Base-by-base conservation (phyloP, 2,329 filamentous ascomycete genomes). In the Alternaria sp. region DNA sequence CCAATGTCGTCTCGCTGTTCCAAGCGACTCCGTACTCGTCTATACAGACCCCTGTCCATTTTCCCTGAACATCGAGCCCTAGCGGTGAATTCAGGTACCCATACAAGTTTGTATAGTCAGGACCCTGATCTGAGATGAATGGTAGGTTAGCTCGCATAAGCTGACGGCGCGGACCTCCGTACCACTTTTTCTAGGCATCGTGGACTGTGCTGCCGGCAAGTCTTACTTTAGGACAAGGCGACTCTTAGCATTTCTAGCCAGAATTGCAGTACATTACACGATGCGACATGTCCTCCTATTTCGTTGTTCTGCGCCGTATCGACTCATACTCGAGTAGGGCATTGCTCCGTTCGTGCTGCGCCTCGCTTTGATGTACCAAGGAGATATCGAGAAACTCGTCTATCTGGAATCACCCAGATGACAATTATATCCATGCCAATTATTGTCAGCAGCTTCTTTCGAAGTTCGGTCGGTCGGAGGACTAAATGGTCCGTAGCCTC, bases 31-130 rank as follows among this genome's bases (percentile, higher is more conserved):
- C 32, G 46, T 59, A 26, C 32, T 65, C 60, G 58, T 49, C 44
- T 56, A 32, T 12, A 50, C 32, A 32, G 13, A 65, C 51, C 67
- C 67, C 56, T 68, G 68, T 55, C 36, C 62, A 72, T 63, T 70
- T 62, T n/a, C 36, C 57, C 62, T 67, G 61, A 52, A 60, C 47
- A 72, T 72, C 70, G 70, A 58, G 32, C 32, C 43, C 45, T 25
- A 46, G 30, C 28, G 19, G 11, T 57, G 36, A 28, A 23, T 15
- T 49, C 54, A 57, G 54, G 54, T 30, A 49, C 54, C 28, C 43
- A 46, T 56, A 23, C 51, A 36, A 30, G 10, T 49, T 43, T 44
- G 52, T 45, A 52, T 25, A 47, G 13, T 43, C 17, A 26, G 10
- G 15, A 54, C 25, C 52, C 23, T 54, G 52, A 26, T 54, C 52